Percentiles rank a stretch among this genome's conserved stretches.
Evolutionary conservation across 805 yeast genomes (phyloP).

Genomic region (Saccharomycopsis capsularis): DNA sequence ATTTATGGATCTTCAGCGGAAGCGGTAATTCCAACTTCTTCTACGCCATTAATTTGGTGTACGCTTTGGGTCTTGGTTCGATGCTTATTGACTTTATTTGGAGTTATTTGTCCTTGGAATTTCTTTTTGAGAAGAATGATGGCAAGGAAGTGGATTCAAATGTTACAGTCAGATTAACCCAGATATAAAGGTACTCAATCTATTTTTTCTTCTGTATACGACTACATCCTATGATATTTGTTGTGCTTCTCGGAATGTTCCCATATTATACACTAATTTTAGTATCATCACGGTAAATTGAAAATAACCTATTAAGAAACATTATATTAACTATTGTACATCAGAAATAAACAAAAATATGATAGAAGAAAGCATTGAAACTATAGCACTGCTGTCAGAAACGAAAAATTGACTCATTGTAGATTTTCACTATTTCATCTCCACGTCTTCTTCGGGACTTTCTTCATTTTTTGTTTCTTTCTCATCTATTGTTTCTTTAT

Average conservation of each 20-base stretch:
- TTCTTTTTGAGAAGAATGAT: slow-evolving; percentile 37
- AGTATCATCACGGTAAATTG: too few relatives aligned
- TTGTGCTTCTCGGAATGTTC: too few relatives aligned
- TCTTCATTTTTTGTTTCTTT: not conserved
- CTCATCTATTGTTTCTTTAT: too few relatives aligned
- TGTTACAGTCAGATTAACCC: slow-evolving; percentile 40
- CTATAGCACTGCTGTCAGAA: not conserved
- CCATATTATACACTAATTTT: too few relatives aligned
- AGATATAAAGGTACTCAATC: slow-evolving; percentile 33
- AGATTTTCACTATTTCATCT: slow-evolving; percentile 1
- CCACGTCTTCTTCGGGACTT: slow-evolving; percentile 5
- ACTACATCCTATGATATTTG: too few relatives aligned
- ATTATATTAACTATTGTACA: not conserved
- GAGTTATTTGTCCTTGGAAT: slow-evolving; percentile 69
- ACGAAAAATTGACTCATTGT: not conserved
- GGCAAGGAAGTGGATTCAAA: slow-evolving; percentile 29
- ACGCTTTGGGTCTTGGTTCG: slow-evolving; percentile 62
- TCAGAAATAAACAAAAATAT: not conserved
- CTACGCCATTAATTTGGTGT: slow-evolving; percentile 84
- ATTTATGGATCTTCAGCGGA: slow-evolving; percentile 89
- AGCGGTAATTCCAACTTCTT: slow-evolving; percentile 95
- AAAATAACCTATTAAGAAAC: too few relatives aligned
- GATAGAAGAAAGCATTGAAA: not conserved
- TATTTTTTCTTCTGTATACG: too few relatives aligned
- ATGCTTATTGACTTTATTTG: slow-evolving; percentile 72